A percentile compares a stretch with the other conserved stretches of the same genome.
These are phyloP conservation scores for Gaultheria prostrata DNA, from an alignment of 148 eudicot species.

Conservation along the genomic window DNA sequence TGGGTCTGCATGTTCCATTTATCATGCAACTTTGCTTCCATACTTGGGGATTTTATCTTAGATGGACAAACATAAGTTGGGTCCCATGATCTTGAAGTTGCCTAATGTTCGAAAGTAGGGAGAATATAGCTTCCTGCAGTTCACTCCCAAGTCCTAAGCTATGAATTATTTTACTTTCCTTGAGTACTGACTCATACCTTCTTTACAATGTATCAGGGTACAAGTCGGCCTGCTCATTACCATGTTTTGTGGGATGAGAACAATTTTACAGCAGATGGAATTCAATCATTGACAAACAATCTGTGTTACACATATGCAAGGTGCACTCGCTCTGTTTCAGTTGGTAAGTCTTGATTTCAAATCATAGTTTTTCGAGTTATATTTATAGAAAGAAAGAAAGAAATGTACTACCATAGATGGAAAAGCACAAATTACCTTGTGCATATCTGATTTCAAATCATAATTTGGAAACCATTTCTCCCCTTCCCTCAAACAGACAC, in stretches of 20 bases:
- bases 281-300: slow-evolving; percentile 73
- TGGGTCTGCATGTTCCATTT: neutral
- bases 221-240: slow-evolving; percentile 89
- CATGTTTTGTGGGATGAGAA: slow-evolving; percentile 94
- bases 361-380: neutral
- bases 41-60: neutral
- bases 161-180: neutral
- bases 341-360: slow-evolving; percentile 34
- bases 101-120: neutral
- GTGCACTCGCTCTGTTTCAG: slow-evolving; percentile 76
- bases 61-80: neutral
- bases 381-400: too few relatives aligned
- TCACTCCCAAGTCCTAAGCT: neutral
- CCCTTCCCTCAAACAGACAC: too few relatives aligned
- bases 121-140: neutral
- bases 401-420: too few relatives aligned
- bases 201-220: slow-evolving; percentile 45
- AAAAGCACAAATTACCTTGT: too few relatives aligned
- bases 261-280: slow-evolving; percentile 68
- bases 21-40: neutral
- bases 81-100: neutral
- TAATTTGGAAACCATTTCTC: neutral
- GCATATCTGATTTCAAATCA: neutral
- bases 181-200: neutral
- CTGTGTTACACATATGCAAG: slow-evolving; percentile 87